These are phyloP conservation scores for Delitschia confertaspora DNA, from an alignment of 495 filamentous ascomycete species.

Conservation along the genomic window DNA sequence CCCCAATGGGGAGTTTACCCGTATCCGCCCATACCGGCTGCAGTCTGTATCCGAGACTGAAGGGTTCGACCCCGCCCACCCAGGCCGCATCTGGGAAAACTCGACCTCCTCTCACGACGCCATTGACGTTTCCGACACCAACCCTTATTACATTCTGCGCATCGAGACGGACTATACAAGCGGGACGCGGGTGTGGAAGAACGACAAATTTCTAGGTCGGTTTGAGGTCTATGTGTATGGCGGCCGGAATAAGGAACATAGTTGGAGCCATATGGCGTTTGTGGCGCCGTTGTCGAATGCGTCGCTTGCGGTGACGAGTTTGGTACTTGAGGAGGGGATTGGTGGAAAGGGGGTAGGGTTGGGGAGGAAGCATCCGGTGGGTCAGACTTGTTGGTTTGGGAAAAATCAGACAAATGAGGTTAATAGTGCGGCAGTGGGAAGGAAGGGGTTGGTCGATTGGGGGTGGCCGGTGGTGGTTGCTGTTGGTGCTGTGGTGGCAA, in stretches of 20 bases:
- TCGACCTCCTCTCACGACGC: slow-evolving; percentile 35
- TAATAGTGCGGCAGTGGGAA: no score
- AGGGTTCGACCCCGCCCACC: slow-evolving; percentile 33
- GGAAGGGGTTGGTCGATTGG: no score
- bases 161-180: slow-evolving; percentile 36
- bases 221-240: slow-evolving; percentile 51
- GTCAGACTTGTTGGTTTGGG: no score
- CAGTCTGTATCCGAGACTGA: slow-evolving; percentile 33
- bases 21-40: slow-evolving; percentile 46
- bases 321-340: slow-evolving; percentile 18
- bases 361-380: no score
- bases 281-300: slow-evolving; percentile 42
- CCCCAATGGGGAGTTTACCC: no score
- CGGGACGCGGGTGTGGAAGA: slow-evolving; percentile 43
- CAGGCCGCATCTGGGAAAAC: slow-evolving; percentile 38
- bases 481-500: no score
- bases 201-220: slow-evolving; percentile 39
- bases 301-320: slow-evolving; percentile 28
- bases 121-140: slow-evolving; percentile 16
- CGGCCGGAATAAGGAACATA: slow-evolving; percentile 42
- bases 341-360: slow-evolving; percentile 1
- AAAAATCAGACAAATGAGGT: no score
- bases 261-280: slow-evolving; percentile 52
- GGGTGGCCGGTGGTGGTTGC: no score
- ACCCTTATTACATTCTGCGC: slow-evolving; percentile 25